phyloP scores from a whole-genome alignment of 2,329 filamentous ascomycete genomes.

The Pestalotiopsis sp. region DNA sequence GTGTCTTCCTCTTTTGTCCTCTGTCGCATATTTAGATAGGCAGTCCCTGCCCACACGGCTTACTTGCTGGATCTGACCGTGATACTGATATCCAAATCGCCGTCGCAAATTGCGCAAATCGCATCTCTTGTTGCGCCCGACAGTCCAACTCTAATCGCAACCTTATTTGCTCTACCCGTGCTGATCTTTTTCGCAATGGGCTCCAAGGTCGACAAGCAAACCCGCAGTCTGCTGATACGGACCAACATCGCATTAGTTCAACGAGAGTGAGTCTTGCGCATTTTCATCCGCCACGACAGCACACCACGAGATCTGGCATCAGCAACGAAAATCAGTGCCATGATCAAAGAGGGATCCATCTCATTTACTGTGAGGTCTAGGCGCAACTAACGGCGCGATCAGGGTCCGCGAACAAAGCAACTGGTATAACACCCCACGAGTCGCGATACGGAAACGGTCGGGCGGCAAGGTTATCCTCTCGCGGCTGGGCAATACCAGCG shows the following conservation, averaged over 20 bases:
- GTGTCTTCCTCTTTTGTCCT: not conserved
- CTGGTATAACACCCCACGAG: constrained; percentile 29
- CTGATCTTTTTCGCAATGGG: constrained; percentile 6
- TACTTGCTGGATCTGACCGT: not conserved
- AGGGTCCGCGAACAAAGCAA: constrained; percentile 29
- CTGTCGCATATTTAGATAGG: not conserved
- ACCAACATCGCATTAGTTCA: constrained; percentile 51
- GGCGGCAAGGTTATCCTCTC: constrained; percentile 26
- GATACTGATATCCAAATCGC: not conserved
- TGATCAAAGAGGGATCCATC: not conserved
- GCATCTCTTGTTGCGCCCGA: not conserved
- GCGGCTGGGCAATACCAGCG: constrained; percentile 22
- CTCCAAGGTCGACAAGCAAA: constrained; percentile 25
- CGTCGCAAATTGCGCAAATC: not conserved
- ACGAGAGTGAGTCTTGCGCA: constrained; percentile 41
- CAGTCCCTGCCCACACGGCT: not conserved
- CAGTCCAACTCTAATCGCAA: not conserved
- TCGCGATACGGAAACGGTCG: constrained; percentile 27
- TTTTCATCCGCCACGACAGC: not conserved
- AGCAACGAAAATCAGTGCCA: not conserved
- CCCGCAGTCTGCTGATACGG: constrained; percentile 44
- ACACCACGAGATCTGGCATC: not conserved
- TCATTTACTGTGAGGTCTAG: too few species aligned
- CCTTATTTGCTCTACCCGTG: not conserved
- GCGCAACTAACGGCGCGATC: constrained; percentile 5